Percentiles rank a stretch among this genome's conserved stretches.
phyloP scores from a whole-genome alignment of 2,329 filamentous ascomycete genomes.

The Aspergillus quadrilineatus region DNA sequence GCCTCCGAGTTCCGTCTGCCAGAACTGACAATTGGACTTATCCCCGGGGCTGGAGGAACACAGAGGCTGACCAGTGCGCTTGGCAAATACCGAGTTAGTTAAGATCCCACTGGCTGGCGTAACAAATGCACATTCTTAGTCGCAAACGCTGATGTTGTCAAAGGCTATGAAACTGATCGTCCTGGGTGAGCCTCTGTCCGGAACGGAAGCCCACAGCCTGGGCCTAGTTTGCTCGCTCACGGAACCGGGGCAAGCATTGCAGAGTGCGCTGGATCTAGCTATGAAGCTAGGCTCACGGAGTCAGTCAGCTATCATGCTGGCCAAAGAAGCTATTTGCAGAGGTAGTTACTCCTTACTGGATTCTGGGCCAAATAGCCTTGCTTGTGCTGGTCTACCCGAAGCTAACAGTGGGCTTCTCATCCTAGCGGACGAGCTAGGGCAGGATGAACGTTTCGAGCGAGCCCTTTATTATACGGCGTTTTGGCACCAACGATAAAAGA shows the following conservation, averaged over 20 bases:
- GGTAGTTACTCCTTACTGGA: background rate
- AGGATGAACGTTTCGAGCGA: slow-evolving; percentile 9
- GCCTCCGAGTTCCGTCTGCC: slow-evolving; percentile 7
- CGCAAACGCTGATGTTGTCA: background rate
- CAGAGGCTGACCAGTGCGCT: slow-evolving; percentile 10
- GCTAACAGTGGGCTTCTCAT: too few relatives aligned
- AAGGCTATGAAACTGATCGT: slow-evolving; percentile 15
- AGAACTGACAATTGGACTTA: slow-evolving; percentile 12
- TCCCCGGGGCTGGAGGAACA: slow-evolving; percentile 14
- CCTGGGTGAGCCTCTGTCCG: slow-evolving; percentile 8
- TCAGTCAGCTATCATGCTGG: slow-evolving; percentile 3
- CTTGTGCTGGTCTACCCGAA: too few relatives aligned
- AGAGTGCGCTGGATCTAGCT: slow-evolving; percentile 4
- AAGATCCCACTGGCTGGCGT: background rate
- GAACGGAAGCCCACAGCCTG: background rate
- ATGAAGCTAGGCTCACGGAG: slow-evolving; percentile 5
- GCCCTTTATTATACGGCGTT: slow-evolving; percentile 12
- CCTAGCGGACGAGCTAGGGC: slow-evolving; percentile 8
- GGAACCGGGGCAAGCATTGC: slow-evolving; percentile 1
- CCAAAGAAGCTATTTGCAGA: slow-evolving; percentile 14
- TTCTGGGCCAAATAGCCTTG: too few relatives aligned
- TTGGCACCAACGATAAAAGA: slow-evolving; percentile 10
- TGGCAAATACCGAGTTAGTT: slow-evolving; percentile 11
- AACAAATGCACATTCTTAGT: too few relatives aligned
- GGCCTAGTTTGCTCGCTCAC: slow-evolving; percentile 7